phyloP scores from a whole-genome alignment of 2,329 filamentous ascomycete species.

The Geosmithia morbida region DNA sequence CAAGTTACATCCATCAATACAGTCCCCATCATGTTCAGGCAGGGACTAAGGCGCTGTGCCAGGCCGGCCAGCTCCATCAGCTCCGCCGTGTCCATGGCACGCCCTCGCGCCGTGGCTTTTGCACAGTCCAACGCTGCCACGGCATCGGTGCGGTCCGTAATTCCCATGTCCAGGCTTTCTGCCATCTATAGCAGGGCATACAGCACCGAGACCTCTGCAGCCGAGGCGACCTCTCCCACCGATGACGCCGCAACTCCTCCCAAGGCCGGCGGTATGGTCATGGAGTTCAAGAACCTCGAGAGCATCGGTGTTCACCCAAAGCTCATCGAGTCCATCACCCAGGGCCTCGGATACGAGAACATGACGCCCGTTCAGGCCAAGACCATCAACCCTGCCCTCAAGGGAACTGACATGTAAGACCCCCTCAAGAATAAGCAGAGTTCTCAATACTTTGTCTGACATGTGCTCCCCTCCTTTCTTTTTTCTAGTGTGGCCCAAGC shows the following conservation, averaged over 20 bases:
- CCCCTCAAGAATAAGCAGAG: too few relatives aligned
- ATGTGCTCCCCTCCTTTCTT: slow-evolving; percentile 5
- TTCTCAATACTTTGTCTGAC: background rate
- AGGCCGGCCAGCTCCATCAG: slow-evolving; percentile 16
- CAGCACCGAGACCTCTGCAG: slow-evolving; percentile 21
- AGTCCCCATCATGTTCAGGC: slow-evolving; percentile 16
- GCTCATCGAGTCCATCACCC: slow-evolving; percentile 54
- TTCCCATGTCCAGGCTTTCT: slow-evolving; percentile 9
- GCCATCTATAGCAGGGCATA: slow-evolving; percentile 19
- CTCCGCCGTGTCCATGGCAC: slow-evolving; percentile 13
- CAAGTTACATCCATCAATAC: background rate
- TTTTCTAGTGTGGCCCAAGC: slow-evolving; percentile 67
- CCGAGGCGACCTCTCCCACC: slow-evolving; percentile 6
- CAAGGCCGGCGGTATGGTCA: slow-evolving; percentile 11
- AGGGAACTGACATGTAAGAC: slow-evolving; percentile 68
- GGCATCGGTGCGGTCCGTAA: slow-evolving; percentile 5
- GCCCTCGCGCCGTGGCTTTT: slow-evolving; percentile 12
- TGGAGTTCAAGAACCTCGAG: slow-evolving; percentile 29
- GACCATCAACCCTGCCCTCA: slow-evolving; percentile 68
- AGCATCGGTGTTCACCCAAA: slow-evolving; percentile 41
- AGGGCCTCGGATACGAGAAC: slow-evolving; percentile 58
- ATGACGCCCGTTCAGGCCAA: slow-evolving; percentile 90
- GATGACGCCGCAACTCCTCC: slow-evolving; percentile 2
- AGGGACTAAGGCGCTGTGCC: slow-evolving; percentile 23
- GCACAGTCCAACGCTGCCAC: slow-evolving; percentile 8